Evolutionary conservation across 768 basidiomycete genomes (phyloP), one percentile per base, ranked within the genome.

Genomic region (Serpula lacrymans): DNA sequence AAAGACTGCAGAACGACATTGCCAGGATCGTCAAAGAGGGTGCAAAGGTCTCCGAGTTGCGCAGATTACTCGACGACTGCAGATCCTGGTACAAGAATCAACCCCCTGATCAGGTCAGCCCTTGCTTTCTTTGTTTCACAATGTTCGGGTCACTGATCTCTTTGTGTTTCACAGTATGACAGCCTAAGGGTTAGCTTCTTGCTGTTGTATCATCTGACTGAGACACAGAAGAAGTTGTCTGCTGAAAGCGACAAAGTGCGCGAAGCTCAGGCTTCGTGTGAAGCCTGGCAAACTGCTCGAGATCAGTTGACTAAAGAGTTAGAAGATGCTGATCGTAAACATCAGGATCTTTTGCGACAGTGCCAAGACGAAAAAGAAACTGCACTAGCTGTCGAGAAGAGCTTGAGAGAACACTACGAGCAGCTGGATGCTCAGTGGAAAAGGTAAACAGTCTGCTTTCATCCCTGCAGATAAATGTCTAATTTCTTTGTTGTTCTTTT

Each of bases 1-100:
- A 72, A 20, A 61, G 67, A n/a, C 63, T 86, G 5, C 75, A 79
- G 37, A 63, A 72, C 37, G 67, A 70, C 17, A 74, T 85, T 42
- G 67, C 70, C 14, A 65, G 63, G 13, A 68, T 84, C 39, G 72
- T 78, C 30, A 72, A 74, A 39, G 66, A 71, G 42, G 83, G 83
- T 2, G 76, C 71, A 1, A 71, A 76, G 4, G 71, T 80, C 53
- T 50, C 68, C 17, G 61, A 67, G 33, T 61, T 78, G 27, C 72
- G 74, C 18, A 57, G 71, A 43, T 58, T 80, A 23, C 76, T 80
- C 40, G 67, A 70, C 8, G 75, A 80, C 14, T 66, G 71, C 37
- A 69, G 62, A 44, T 51, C 64, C 1, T 82, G 78, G 46, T 63
- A 80, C 43, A 58, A 65, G 25, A 57, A 54, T 1, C 69, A 70